Evolutionary conservation across 2,329 filamentous ascomycete species (phyloP).

Genomic region (Chaetothyriales sp.): DNA sequence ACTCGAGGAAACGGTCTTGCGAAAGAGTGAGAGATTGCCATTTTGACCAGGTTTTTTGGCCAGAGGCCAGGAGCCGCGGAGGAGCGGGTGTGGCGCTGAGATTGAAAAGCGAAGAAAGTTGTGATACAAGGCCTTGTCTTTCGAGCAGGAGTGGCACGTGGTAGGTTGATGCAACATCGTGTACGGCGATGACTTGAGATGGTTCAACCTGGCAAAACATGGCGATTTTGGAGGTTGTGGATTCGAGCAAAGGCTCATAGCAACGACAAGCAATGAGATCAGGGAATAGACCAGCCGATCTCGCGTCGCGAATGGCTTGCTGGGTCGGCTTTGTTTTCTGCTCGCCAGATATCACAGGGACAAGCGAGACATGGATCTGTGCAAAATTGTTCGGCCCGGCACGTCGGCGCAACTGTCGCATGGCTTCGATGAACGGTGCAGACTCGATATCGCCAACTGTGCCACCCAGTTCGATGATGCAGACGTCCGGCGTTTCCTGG

Average conservation of each 20-base stretch:
- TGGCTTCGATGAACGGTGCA: slow-evolving; percentile 73
- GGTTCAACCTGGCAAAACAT: slow-evolving; percentile 74
- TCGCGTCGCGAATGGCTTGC: slow-evolving; percentile 67
- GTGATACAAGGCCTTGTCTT: slow-evolving; percentile 57
- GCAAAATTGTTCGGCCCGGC: slow-evolving; percentile 67
- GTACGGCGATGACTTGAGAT: slow-evolving; percentile 73
- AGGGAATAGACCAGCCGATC: slow-evolving; percentile 61
- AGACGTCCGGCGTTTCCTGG: slow-evolving; percentile 70
- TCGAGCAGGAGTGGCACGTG: slow-evolving; percentile 87
- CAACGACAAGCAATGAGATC: slow-evolving; percentile 86
- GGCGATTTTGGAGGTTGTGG: slow-evolving; percentile 74
- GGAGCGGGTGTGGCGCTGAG: slow-evolving; percentile 42
- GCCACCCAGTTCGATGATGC: slow-evolving; percentile 55
- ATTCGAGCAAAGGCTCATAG: slow-evolving; percentile 55
- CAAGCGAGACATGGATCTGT: slow-evolving; percentile 76
- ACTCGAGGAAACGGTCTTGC: slow-evolving; percentile 49
- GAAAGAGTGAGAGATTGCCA: slow-evolving; percentile 61
- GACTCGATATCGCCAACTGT: slow-evolving; percentile 64
- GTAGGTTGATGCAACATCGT: slow-evolving; percentile 79
- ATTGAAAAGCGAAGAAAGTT: slow-evolving; percentile 50
- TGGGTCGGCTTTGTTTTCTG: slow-evolving; percentile 98
- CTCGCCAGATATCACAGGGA: slow-evolving; percentile 61
- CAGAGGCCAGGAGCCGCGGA: slow-evolving; percentile 43
- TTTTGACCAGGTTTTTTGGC: slow-evolving; percentile 55
- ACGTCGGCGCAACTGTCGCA: slow-evolving; percentile 60